Percentiles rank a stretch among this genome's conserved stretches.
phyloP scores from a whole-genome alignment of 805 yeast species.

The Jamesozyma piceae region DNA sequence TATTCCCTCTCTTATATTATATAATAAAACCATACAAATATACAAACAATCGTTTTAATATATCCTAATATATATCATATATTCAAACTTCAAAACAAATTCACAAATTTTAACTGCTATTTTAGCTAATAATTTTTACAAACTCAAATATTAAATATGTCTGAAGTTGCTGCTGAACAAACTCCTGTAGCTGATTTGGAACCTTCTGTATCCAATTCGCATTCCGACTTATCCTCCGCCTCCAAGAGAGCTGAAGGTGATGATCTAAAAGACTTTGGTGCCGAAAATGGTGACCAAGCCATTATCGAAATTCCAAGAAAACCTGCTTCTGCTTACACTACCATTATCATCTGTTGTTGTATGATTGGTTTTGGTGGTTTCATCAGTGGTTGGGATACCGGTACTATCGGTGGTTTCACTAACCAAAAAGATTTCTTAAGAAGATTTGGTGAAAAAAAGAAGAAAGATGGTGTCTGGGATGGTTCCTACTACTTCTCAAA shows the following conservation, averaged over 20 bases:
- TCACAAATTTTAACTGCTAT: too few relatives aligned
- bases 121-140: too few relatives aligned
- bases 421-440: constrained; percentile 42
- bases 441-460: constrained; percentile 45
- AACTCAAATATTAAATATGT: background rate
- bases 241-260: background rate
- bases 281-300: background rate
- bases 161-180: background rate
- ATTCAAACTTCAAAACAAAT: too few relatives aligned
- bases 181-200: background rate
- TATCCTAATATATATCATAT: too few relatives aligned
- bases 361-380: constrained; percentile 33
- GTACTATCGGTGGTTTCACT: constrained; percentile 69
- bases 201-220: background rate
- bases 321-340: constrained; percentile 11
- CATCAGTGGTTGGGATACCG: constrained; percentile 71
- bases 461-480: too few relatives aligned
- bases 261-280: background rate
- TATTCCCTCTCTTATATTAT: too few relatives aligned
- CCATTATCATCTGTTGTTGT: constrained; percentile 27
- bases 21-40: too few relatives aligned
- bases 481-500: constrained; percentile 43
- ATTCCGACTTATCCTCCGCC: background rate
- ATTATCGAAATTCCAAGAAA: constrained; percentile 25
- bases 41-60: too few relatives aligned